Percentiles rank a stretch among this genome's conserved stretches.
phyloP scores from a whole-genome alignment of 1,284 basidiomycete species.

The Cystobasidium sp. region DNA sequence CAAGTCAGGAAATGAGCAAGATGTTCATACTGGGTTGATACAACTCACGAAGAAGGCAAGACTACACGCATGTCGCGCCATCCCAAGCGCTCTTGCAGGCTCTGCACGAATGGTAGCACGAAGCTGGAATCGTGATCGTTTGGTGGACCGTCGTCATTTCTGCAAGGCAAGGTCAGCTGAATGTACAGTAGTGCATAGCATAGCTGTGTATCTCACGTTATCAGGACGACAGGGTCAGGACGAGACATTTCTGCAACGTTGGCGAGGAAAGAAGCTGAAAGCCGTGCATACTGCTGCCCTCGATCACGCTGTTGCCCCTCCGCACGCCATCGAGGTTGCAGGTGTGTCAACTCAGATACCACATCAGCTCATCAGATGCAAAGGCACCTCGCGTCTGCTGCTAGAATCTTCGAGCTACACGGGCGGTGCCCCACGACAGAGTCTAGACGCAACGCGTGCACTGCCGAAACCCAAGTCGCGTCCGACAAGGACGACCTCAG shows the following conservation, averaged over 20 bases:
- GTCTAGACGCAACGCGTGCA: too few relatives aligned
- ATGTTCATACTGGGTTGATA: slow-evolving; percentile 63
- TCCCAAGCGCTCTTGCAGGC: slow-evolving; percentile 66
- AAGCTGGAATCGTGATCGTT: slow-evolving; percentile 74
- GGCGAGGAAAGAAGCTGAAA: too few relatives aligned
- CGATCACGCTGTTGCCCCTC: too few relatives aligned
- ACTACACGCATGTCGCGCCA: slow-evolving; percentile 86
- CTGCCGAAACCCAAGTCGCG: too few relatives aligned
- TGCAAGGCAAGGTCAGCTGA: background rate
- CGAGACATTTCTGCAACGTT: background rate
- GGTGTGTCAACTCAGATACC: too few relatives aligned
- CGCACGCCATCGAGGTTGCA: too few relatives aligned
- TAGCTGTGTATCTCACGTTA: slow-evolving; percentile 16
- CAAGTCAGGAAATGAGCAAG: background rate
- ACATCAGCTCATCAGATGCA: too few relatives aligned
- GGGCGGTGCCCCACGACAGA: too few relatives aligned
- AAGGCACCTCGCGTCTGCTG: too few relatives aligned
- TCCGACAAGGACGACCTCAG: too few relatives aligned
- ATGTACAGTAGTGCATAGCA: background rate
- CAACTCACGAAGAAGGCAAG: slow-evolving; percentile 67
- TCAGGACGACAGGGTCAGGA: slow-evolving; percentile 14
- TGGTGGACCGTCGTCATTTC: slow-evolving; percentile 86
- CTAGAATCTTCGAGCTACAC: too few relatives aligned
- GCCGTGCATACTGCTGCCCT: too few relatives aligned
- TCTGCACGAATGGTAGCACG: slow-evolving; percentile 74